Evolutionary conservation across 2,329 filamentous ascomycete species (phyloP), one percentile per base, ranked within the genome.

Genomic region (Hymenotorrendiella dingleyae): DNA sequence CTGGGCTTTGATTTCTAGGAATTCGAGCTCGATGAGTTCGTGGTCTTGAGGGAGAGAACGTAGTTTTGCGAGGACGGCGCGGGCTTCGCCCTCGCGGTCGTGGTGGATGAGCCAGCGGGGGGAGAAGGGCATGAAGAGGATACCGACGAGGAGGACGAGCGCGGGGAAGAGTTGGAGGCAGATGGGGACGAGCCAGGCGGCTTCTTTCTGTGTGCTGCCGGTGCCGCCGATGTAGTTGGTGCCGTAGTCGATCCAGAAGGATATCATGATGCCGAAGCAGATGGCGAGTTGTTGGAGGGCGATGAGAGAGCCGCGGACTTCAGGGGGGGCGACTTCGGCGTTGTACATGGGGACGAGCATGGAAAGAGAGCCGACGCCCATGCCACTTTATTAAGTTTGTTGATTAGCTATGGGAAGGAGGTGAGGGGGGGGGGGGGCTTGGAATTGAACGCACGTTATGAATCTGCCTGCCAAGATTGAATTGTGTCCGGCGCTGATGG

Each of bases 1-100:
- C 60, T 88, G 82, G 0, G 85, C 84, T 61, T 86, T 86, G 65
- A 91, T 90, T 60, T 91, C 86, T n/a, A 88, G 73, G 57, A 84
- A 88, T 56, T 91, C 86, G 1, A 88, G 70, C 50, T 83, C 74
- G 27, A 90, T 75, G 0, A 86, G 71, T 43, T 86, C 79, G 56
- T 88, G 74, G 49, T 83, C 74, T 12, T 66, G 58, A 0, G 76
- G 61, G 0, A 86, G 71, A 5, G 70, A 72, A 19, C 86, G 78
- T 3, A 91, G 75, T 37, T 60, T 69, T 0, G 83, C 76, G 1
- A 91, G 70, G 1, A 80, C 77, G 8, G 60, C 59, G 12, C 76
- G 74, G 0, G 82, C 82, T 59, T 90, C 84, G 0, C 71, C 71
- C 55, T 89, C 83, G 26, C 83, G 79, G 43, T 67, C 69, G 54